Evolutionary conservation across 2,329 filamentous ascomycete species (phyloP), one percentile per base, ranked within the genome.

Genomic region (Epicoccum nigrum): DNA sequence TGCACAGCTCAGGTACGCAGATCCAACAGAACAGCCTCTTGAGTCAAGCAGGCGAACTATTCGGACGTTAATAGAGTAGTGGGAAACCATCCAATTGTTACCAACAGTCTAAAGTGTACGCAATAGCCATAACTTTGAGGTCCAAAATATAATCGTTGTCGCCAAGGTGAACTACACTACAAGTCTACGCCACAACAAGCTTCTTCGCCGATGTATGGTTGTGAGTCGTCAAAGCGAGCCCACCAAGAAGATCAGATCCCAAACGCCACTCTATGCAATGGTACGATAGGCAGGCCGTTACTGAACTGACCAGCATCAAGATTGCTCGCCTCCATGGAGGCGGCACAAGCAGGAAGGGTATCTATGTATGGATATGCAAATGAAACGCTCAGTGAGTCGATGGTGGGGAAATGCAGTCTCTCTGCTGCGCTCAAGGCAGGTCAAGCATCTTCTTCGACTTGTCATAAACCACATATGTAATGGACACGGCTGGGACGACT

Each of bases 401-500:
- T 20, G 17, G 17, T 19, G 38, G 2, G 17, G 7, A 6, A 25
- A 16, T n/a, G 31, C 33, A 11, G 33, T 25, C 28, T 19, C 25
- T 16, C 12, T 27, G 7, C 16, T 30, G 13, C 28, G 12, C 31
- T 72, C 64, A 75, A 15, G 63, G 67, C 6, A 75, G 52, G 7
- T 67, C 63, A 12, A 75, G 59, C 0, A 63, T 58, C 41, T 72
- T 69, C 54, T 76, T 76, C 16, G 69, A 71, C 46, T 75, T 72
- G 59, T 76, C 73, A 59, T 76, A 76, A 2, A 75, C 73, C 20
- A 76, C 73, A 33, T 74, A 76, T 3, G 73, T 75, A 71, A 99
- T 97, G 65, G 92, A 96, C 45, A 99, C 87, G 23, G 94, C 92
- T 2, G 94, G 94, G 8, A 94, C 92, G 28, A 99, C 94, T 79